phyloP scores from a whole-genome alignment of 108 stramenopile genomes.

The Stephanodiscus minutulus region DNA sequence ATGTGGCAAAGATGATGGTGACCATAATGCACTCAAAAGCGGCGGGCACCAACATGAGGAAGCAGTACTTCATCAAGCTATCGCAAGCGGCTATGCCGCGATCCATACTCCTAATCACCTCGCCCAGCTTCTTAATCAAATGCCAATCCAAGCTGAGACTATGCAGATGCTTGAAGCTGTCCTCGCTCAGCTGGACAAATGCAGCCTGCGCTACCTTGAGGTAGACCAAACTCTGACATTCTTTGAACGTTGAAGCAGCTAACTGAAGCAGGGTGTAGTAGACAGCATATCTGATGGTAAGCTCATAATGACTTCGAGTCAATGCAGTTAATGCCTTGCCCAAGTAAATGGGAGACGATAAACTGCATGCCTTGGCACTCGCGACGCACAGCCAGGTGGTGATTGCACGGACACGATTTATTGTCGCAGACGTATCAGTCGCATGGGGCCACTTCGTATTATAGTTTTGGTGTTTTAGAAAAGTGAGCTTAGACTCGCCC shows the following conservation, averaged over 20 bases:
- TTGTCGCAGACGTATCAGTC: constrained; percentile 75
- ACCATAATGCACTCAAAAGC: constrained; percentile 89
- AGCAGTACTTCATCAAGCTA: constrained; percentile 91
- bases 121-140: constrained; percentile 92
- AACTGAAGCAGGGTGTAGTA: constrained; percentile 75
- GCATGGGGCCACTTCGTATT: constrained; percentile 96
- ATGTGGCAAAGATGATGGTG: constrained; percentile 87
- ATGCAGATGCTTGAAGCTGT: constrained; percentile 91
- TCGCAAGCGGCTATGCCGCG: constrained; percentile 88
- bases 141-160: constrained; percentile 94
- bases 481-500: too few relatives aligned
- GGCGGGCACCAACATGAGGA: constrained; percentile 93
- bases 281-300: constrained; percentile 56
- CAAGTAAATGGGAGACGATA: constrained; percentile 85
- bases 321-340: constrained; percentile 88
- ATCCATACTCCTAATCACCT: constrained; percentile 93
- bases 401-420: constrained; percentile 86
- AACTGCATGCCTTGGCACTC: constrained; percentile 77
- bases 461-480: too few relatives aligned
- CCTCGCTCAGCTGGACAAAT: constrained; percentile 91
- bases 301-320: constrained; percentile 67
- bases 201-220: constrained; percentile 96
- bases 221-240: constrained; percentile 91
- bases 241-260: constrained; percentile 75
- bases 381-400: constrained; percentile 93